These are phyloP conservation scores for Aureobasidium sp. DNA, from an alignment of 2,329 filamentous ascomycete genomes.

Conservation along the genomic window DNA sequence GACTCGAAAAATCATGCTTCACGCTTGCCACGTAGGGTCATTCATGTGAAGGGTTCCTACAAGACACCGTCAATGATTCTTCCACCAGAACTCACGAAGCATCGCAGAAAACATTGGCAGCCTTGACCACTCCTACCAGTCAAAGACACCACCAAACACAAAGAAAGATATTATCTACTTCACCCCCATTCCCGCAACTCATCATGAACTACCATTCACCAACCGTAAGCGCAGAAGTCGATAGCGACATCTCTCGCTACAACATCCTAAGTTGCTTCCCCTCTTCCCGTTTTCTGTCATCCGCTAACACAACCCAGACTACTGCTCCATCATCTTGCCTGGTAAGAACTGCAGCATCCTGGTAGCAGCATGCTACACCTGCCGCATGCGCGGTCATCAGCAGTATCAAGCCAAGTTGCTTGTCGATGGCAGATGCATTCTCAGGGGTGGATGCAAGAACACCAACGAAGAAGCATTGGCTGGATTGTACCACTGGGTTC, in stretches of 20 bases:
- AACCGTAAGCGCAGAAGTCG: neutral
- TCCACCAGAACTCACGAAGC: no score
- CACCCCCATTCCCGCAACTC: no score
- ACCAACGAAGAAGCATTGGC: neutral
- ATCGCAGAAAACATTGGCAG: no score
- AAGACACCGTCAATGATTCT: no score
- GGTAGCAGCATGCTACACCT: neutral
- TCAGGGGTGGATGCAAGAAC: constrained; percentile 2
- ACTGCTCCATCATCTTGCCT: neutral
- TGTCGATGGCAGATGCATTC: neutral
- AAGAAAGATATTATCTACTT: neutral
- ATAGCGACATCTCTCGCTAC: neutral
- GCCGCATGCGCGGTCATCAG: neutral
- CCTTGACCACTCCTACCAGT: neutral
- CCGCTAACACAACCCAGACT: neutral
- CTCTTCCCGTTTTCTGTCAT: neutral
- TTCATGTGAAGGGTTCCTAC: no score
- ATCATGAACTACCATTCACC: neutral
- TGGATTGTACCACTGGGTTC: neutral
- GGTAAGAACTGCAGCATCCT: neutral
- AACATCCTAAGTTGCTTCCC: neutral
- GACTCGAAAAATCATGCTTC: no score
- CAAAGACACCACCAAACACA: neutral
- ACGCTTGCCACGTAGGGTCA: no score
- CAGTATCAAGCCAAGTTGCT: constrained; percentile 1